A percentile compares a stretch with the other conserved stretches of the same genome.
phyloP scores from a whole-genome alignment of 164 flowering plant species.

The Pachysandra terminalis region DNA sequence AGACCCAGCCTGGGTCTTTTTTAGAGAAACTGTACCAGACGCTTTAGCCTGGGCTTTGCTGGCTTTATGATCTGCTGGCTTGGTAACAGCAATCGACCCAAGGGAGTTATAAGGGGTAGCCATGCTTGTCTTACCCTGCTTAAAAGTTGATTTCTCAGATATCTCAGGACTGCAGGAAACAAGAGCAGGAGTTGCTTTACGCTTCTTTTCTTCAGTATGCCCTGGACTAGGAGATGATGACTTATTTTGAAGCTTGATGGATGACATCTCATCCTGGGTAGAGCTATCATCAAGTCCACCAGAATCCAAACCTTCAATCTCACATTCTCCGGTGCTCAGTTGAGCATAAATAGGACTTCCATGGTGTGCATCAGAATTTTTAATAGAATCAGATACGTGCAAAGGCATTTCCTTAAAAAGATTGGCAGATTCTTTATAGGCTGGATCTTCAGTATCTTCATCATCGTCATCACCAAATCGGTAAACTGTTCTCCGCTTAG shows the following conservation, averaged over 20 bases:
- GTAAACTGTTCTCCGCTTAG: slow-evolving; percentile 61
- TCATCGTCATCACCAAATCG: slow-evolving; percentile 58
- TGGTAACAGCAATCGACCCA: slow-evolving; percentile 18
- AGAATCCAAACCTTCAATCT: slow-evolving; percentile 15
- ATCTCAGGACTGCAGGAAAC: slow-evolving; percentile 29
- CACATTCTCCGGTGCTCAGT: slow-evolving; percentile 15
- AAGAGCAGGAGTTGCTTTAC: slow-evolving; percentile 18
- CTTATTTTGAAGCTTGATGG: slow-evolving; percentile 15
- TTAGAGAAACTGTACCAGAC: slow-evolving; percentile 26
- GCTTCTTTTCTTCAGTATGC: slow-evolving; percentile 35
- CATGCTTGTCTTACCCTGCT: slow-evolving; percentile 27
- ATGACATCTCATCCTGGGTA: slow-evolving; percentile 21
- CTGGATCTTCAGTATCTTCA: slow-evolving; percentile 59
- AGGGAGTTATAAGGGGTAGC: slow-evolving; percentile 42
- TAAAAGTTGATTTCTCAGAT: slow-evolving; percentile 24
- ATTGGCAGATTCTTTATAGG: slow-evolving; percentile 48
- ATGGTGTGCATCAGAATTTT: slow-evolving; percentile 11
- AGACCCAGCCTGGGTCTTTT: slow-evolving; percentile 32
- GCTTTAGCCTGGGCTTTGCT: slow-evolving; percentile 34
- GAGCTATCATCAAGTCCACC: slow-evolving; percentile 14
- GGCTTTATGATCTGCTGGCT: slow-evolving; percentile 32
- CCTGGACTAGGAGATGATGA: slow-evolving; percentile 20
- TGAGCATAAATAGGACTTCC: slow-evolving; percentile 22
- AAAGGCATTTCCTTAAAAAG: slow-evolving; percentile 21
- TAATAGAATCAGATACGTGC: slow-evolving; percentile 23